Evolutionary conservation across 306 rosid species (phyloP), one percentile per base, ranked within the genome.

Genomic region (Cicer cuneatum): DNA sequence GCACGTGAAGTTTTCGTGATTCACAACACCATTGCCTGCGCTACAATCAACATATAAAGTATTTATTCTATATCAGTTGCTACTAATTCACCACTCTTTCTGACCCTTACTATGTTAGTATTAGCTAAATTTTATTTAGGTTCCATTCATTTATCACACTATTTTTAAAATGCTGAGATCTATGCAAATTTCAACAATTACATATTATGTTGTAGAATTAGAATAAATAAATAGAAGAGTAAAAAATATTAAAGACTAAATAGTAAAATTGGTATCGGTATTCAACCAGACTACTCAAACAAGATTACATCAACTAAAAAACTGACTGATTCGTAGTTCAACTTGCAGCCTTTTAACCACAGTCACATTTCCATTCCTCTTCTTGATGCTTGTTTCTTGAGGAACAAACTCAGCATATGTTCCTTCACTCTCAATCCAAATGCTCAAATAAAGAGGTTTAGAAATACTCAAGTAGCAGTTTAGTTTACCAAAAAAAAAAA

Each of bases 1-100:
- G 92, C 98, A 91, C 97, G 97, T 90, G 98, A 88, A 89, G 81
- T 73, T 87, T 90, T 91, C 81, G 94, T 89, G 91, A 81, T 91
- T 88, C 90, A 80, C 97, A 87, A 81, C 68, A 87, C 54, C 88
- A 78, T 89, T 93, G 86, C 96, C 93, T 84, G 71, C 73, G 83
- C 54, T 59, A 70, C 58, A 85, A 89, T 88, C 81, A 58, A 86
- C 87, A 83, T 54, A n/a, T 46, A 69, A 38, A 40, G 0, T 47
- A 59, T 21, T 56, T 6, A 10, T 56, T 13, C 38, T 19, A 24
- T 10, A 10, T 11, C 11, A 56, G 1, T 56, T 56, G 1, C 38
- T 56, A 5, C 5, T 21, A 21, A 56, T 56, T 19, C n/a, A 54
- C n/a, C 37, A 54, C 61, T 54, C 61, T 19, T 54, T 54, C 3